Conservation (phyloP, 2,329 filamentous ascomycete species). For the Pseudogymnoascus destructans region DNA sequence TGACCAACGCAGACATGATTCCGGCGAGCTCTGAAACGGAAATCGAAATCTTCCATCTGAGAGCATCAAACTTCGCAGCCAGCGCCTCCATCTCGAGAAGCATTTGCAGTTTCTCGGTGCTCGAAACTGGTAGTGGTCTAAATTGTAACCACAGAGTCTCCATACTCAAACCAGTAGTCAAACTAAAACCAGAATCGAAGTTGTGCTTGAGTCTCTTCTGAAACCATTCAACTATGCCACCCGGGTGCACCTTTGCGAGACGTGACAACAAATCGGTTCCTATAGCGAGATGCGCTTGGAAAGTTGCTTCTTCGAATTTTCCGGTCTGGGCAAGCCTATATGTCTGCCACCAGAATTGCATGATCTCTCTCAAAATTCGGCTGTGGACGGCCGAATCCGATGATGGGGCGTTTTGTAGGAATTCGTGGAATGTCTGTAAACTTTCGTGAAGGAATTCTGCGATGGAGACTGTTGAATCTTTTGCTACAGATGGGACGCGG, state of each 20-base stretch:
- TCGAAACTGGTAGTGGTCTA: conserved; percentile 46
- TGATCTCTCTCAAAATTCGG: conserved; percentile 30
- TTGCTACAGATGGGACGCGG: conserved; percentile 41
- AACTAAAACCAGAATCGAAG: conserved; percentile 57
- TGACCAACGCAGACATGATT: conserved; percentile 40
- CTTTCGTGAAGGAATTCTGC: conserved; percentile 37
- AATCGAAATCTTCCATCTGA: conserved; percentile 45
- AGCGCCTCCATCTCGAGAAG: conserved; percentile 41
- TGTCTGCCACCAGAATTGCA: conserved; percentile 44
- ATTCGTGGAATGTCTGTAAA: conserved; percentile 32
- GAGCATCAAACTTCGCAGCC: conserved; percentile 44
- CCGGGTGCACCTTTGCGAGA: not conserved
- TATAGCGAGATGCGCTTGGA: conserved; percentile 47
- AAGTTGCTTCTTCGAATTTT: conserved; percentile 47
- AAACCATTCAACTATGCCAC: conserved; percentile 13
- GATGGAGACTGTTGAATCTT: conserved; percentile 46
- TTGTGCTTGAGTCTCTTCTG: conserved; percentile 35
- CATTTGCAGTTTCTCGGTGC: conserved; percentile 33
- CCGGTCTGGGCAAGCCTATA: conserved; percentile 33
- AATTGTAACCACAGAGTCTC: conserved; percentile 63
- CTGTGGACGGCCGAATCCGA: conserved; percentile 18
- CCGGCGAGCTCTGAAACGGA: conserved; percentile 39
- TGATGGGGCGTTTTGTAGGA: conserved; percentile 29
- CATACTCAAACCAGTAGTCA: conserved; percentile 68
- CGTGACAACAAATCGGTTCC: conserved; percentile 18